A percentile compares a stretch with the other conserved stretches of the same genome.
Conservation (phyloP, 1,284 basidiomycete genomes). For the Ganoderma leucocontextum region DNA sequence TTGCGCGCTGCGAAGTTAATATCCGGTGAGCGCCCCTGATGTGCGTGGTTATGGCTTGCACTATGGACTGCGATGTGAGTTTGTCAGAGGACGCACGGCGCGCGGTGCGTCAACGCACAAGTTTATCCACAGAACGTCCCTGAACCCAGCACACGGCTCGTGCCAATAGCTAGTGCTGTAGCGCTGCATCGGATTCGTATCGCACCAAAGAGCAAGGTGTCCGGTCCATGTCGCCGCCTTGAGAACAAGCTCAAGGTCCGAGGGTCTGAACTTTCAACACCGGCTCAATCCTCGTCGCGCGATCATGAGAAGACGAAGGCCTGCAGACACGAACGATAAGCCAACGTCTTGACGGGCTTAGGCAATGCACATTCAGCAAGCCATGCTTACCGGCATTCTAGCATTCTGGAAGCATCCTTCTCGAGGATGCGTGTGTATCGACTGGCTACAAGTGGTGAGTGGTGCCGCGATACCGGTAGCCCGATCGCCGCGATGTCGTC, state of each 20-base stretch:
- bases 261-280: constrained; percentile 19
- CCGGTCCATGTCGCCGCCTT: constrained; percentile 18
- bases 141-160: constrained; percentile 7
- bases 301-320: not conserved
- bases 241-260: constrained; percentile 25
- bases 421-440: constrained; percentile 22
- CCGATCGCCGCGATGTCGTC: constrained; percentile 18
- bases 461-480: not conserved
- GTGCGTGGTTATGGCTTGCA: constrained; percentile 25
- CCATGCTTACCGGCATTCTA: constrained; percentile 5
- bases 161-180: not conserved
- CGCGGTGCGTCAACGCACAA: constrained; percentile 14
- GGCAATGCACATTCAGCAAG: not conserved
- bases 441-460: constrained; percentile 13
- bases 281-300: not conserved
- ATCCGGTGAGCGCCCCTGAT: constrained; percentile 28
- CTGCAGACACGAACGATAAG: constrained; percentile 27
- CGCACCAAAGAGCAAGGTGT: not conserved
- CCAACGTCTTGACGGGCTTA: not conserved
- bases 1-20: constrained; percentile 14
- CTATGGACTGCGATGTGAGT: constrained; percentile 1
- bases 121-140: constrained; percentile 24
- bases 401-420: constrained; percentile 16
- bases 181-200: not conserved
- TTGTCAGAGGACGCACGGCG: not conserved